Conservation (phyloP, 495 filamentous ascomycete species). For the Xeromyces bisporus region DNA sequence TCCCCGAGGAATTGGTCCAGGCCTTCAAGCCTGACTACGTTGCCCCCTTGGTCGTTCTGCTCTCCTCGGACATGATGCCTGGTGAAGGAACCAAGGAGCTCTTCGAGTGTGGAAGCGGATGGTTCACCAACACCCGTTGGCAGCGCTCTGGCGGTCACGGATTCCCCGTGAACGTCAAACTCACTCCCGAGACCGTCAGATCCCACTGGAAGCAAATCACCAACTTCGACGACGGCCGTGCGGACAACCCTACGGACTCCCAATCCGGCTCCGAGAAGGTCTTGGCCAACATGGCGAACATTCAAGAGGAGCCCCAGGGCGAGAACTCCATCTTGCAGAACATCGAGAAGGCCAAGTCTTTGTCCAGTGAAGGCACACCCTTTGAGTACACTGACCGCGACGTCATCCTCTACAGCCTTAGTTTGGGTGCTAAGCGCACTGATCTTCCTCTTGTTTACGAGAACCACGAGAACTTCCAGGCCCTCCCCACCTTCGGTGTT, state of each 20-base stretch:
- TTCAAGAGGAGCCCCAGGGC: constrained; percentile 23
- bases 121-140: constrained; percentile 86
- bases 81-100: constrained; percentile 71
- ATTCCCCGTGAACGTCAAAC: constrained; percentile 76
- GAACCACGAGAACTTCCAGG: constrained; percentile 78
- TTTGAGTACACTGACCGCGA: constrained; percentile 76
- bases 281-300: constrained; percentile 83
- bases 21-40: constrained; percentile 99
- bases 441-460: constrained; percentile 82
- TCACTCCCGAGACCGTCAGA: constrained; percentile 75
- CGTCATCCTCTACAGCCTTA: constrained; percentile 88
- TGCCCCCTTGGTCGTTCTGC: constrained; percentile 74
- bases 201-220: constrained; percentile 63
- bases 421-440: constrained; percentile 82
- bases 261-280: constrained; percentile 67
- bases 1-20: constrained; percentile 96
- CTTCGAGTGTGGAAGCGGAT: constrained; percentile 94
- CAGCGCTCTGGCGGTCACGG: constrained; percentile 80
- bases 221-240: constrained; percentile 77
- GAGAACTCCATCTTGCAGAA: constrained; percentile 40
- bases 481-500: constrained; percentile 85
- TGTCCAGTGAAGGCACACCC: constrained; percentile 53
- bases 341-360: constrained; percentile 62
- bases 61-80: constrained; percentile 78
- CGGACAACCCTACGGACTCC: constrained; percentile 71